Conservation (phyloP, 2,329 filamentous ascomycete genomes). For the Cladosporium oxysporum region DNA sequence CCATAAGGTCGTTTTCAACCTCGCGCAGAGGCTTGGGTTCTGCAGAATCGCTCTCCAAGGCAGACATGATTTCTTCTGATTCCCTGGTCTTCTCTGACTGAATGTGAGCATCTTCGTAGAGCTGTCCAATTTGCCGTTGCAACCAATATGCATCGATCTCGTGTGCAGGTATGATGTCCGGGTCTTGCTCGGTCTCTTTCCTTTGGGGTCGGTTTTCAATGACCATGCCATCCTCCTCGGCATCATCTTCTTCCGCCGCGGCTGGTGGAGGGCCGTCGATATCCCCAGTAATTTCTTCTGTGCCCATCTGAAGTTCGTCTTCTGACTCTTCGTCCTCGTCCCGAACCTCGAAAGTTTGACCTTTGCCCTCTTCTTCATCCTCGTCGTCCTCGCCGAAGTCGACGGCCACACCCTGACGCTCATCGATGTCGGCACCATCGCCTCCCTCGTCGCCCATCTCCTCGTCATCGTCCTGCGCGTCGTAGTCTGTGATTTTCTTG, state of each 20-base stretch:
- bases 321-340: conserved; percentile 80
- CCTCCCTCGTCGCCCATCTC: conserved; percentile 70
- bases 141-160: conserved; percentile 98
- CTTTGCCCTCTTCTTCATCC: conserved; percentile 72
- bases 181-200: conserved; percentile 52
- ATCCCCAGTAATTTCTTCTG: conserved; percentile 34
- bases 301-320: conserved; percentile 56
- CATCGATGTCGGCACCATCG: conserved; percentile 78
- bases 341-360: conserved; percentile 79
- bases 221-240: conserved; percentile 78
- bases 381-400: conserved; percentile 93
- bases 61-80: conserved; percentile 79
- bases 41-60: conserved; percentile 67
- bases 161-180: conserved; percentile 70
- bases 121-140: conserved; percentile 82
- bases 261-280: conserved; percentile 51
- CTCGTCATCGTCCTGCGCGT: conserved; percentile 93
- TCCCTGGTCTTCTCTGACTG: conserved; percentile 90
- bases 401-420: conserved; percentile 93
- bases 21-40: conserved; percentile 85
- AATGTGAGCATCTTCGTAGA: conserved; percentile 88
- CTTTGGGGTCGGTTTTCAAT: conserved; percentile 67
- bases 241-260: conserved; percentile 52
- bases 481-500: conserved; percentile 99
- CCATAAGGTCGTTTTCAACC: conserved; percentile 97